Evolutionary conservation across 2,329 filamentous ascomycete genomes (phyloP).

Genomic region (Calonectria honghensis): DNA sequence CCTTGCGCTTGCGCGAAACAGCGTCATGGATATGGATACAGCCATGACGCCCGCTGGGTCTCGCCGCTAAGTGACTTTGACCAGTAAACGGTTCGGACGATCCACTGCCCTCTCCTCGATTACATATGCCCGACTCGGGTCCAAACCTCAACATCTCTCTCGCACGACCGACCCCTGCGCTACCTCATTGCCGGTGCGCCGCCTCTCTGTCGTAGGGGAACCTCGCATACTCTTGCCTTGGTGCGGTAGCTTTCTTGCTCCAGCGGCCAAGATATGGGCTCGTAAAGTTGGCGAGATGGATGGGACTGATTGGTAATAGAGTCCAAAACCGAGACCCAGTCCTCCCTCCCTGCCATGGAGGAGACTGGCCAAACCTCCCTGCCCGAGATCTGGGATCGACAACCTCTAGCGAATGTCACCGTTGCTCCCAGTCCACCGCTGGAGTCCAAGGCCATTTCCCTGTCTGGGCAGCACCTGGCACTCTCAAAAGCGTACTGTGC

Average conservation of each 20-base stretch:
- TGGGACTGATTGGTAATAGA: conserved; percentile 15
- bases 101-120: conserved; percentile 27
- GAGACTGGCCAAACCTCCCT: conserved; percentile 11
- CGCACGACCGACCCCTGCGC: not conserved
- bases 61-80: conserved; percentile 22
- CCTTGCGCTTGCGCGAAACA: conserved; percentile 22
- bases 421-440: conserved; percentile 10
- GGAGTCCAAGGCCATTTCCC: not conserved
- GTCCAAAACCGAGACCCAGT: not conserved
- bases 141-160: conserved; percentile 5
- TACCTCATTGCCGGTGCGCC: not conserved
- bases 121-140: conserved; percentile 4
- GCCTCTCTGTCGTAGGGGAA: not conserved
- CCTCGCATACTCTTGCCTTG: not conserved
- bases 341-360: not conserved
- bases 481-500: conserved; percentile 12
- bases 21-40: conserved; percentile 27
- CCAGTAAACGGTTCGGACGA: conserved; percentile 21
- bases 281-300: not conserved
- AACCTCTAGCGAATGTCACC: conserved; percentile 27
- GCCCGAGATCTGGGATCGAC: conserved; percentile 23
- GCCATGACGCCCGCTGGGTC: conserved; percentile 16
- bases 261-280: not conserved
- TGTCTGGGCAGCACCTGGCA: conserved; percentile 1
- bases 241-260: not conserved